These are phyloP conservation scores for Phalaenopsis hybrid DNA, from an alignment of 116 monocot genomes.

Conservation along the genomic window DNA sequence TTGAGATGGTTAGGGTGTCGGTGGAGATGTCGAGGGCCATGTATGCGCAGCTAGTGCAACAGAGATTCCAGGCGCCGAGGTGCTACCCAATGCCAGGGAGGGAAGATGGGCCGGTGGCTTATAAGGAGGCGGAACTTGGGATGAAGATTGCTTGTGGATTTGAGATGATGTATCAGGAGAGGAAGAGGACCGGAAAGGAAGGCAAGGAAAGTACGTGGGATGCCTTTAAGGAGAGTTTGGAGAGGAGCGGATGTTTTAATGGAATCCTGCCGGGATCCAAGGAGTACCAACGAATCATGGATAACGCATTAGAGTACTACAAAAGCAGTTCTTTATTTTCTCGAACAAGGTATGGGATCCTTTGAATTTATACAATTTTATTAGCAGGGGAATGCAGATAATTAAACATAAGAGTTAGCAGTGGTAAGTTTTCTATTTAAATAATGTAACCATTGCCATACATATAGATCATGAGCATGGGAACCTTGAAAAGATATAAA, in stretches of 20 bases:
- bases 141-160: conserved; percentile 94
- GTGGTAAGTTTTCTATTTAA: too few relatives aligned
- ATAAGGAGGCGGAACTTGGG: conserved; percentile 69
- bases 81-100: conserved; percentile 69
- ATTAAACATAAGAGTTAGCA: too few relatives aligned
- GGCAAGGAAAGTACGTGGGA: conserved; percentile 66
- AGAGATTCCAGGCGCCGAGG: conserved; percentile 75
- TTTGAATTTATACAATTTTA: background rate
- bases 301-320: conserved; percentile 52
- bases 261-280: conserved; percentile 78
- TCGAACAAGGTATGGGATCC: conserved; percentile 46
- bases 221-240: conserved; percentile 61
- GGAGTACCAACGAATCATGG: conserved; percentile 67
- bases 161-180: conserved; percentile 98
- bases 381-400: background rate
- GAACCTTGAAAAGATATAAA: background rate
- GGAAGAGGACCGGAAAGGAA: conserved; percentile 47
- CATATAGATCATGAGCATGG: too few relatives aligned
- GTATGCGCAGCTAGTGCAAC: conserved; percentile 88
- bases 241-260: conserved; percentile 58
- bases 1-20: conserved; percentile 44
- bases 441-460: too few relatives aligned
- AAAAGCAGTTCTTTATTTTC: conserved; percentile 42
- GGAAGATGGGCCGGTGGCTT: conserved; percentile 45
- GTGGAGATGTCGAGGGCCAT: conserved; percentile 87